Percentiles rank a stretch among this genome's conserved stretches.
These are phyloP conservation scores for Cystobasidium ongulense DNA, from an alignment of 768 basidiomycete species.

Conservation along the genomic window DNA sequence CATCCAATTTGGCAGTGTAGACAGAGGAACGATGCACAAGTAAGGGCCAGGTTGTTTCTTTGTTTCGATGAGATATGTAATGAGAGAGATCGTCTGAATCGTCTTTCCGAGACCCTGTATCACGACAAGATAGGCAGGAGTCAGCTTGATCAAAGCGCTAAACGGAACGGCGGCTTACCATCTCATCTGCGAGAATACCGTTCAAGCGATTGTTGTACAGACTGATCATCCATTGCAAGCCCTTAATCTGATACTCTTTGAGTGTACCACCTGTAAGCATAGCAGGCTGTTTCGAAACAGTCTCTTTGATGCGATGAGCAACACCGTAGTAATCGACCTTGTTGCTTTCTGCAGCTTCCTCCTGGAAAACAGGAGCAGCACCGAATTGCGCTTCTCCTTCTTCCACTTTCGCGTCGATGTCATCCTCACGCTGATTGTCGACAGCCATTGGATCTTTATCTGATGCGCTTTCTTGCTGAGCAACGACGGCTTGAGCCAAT, in stretches of 20 bases:
- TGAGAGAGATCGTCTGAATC: conserved; percentile 87
- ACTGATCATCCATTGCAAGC: conserved; percentile 43
- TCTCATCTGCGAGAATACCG: conserved; percentile 44
- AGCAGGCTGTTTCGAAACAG: conserved; percentile 64
- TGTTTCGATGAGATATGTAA: conserved; percentile 72
- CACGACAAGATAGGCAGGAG: background rate
- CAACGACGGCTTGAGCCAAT: conserved; percentile 82
- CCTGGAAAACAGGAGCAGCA: conserved; percentile 54
- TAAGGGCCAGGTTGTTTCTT: conserved; percentile 64
- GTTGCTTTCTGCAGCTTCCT: conserved; percentile 55
- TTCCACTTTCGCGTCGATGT: background rate
- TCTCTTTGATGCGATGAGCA: conserved; percentile 86
- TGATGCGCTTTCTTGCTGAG: conserved; percentile 70
- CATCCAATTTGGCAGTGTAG: conserved; percentile 56
- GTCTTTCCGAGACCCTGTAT: conserved; percentile 54
- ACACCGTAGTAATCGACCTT: conserved; percentile 95
- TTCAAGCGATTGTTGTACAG: conserved; percentile 44
- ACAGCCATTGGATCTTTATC: conserved; percentile 37
- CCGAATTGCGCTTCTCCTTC: conserved; percentile 85
- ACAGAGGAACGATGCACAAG: conserved; percentile 85
- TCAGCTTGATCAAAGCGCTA: background rate
- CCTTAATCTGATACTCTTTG: conserved; percentile 66
- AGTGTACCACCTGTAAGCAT: conserved; percentile 76
- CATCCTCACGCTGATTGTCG: conserved; percentile 44
- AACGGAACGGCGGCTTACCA: conserved; percentile 37